Base-by-base conservation (phyloP, 306 rosid genomes). In the Quercus wislizeni region DNA sequence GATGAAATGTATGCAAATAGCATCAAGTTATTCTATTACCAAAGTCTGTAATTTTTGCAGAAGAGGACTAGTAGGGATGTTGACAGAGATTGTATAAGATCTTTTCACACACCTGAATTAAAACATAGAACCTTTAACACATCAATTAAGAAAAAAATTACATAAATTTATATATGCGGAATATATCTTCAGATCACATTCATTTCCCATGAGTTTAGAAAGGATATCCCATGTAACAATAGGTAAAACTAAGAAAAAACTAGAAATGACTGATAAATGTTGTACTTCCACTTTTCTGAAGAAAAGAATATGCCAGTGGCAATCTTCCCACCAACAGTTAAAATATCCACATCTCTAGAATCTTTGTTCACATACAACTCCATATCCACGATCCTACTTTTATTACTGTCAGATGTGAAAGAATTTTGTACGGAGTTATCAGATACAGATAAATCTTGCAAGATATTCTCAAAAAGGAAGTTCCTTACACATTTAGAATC, bases 281-380 rank as follows among this genome's bases (percentile, higher is more conserved):
- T 83, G 77, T 86, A 75, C 89, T 92, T 92, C 97, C 94, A 89
- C 80, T 88, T 83, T 81, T 85, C 87, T 46, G 69, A 62, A 33
- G 86, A 92, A 65, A 83, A 87, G 51, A 87, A 84, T 20, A 77
- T 80, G 56, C 85, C 85, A 49, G 77, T 73, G 52, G 78, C 77
- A 54, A 77, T 73, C 74, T 77, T 85, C 69, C 82, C 87, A 38
- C 87, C 84, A 83, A 63, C 86, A 10, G 85, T 49, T 76, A 83
- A 80, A 49, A 75, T 73, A 83, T 88, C 93, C 69, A 62, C 75
- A 38, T 94, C 98, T 85, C 84, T 84, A 35, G 93, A 86, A 82
- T 86, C 90, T 61, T 91, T 83, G 76, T 86, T 74, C 71, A 86
- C 90, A 85, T 92, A 97, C 88, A 94, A 85, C 43, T 94, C 98